Base-by-base conservation (phyloP, 2,329 filamentous ascomycete species). In the Sordariomycetes sp. region DNA sequence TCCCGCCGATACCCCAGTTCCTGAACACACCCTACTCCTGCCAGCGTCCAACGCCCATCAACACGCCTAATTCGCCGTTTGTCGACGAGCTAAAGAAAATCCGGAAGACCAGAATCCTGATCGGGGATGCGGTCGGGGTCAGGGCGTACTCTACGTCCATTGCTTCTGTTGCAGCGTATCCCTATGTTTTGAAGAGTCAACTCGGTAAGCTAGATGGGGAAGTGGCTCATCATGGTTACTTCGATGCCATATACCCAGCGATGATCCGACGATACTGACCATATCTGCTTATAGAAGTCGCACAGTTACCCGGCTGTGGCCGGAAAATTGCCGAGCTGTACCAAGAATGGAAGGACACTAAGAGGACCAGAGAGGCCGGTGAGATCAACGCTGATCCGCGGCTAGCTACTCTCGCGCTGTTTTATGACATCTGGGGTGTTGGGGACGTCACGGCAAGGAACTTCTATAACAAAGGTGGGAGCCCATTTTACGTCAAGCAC, bases 401-500 rank as follows among this genome's bases (percentile, higher is more conserved):
- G 58, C 75, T 94, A 59, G 75, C 76, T 22, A 76, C 84, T 0
- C 70, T 96, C 3, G 76, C 81, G 52, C 68, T 78, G 0, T 96
- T 97, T 69, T 88, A 87, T 70, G 76, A 87, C 4, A 95, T 96
- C 58, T 96, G 90, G 88, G 92, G 91, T n/a, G 90, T 96, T 0
- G 92, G 87, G 0, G 85, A 87, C 2, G 83, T 82, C 13, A 94
- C 87, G 0, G 91, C 92, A 0, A 77, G 85, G 17, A 81, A 91
- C 1, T 96, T 96, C 64, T 94, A 91, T 68, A 78, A 81, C 17
- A 83, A 82, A 60, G 81, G 72, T 67, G 56, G 7, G 51, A 35
- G 10, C 50, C 13, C 34, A n/a, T 36, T 24, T 20, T 12, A 15
- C n/a, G 6, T 5, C 39, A n/a, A n/a, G 17, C n/a, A 7, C 15